phyloP scores from a whole-genome alignment of 495 filamentous ascomycete genomes.

The Diplogelasinospora grovesii region DNA sequence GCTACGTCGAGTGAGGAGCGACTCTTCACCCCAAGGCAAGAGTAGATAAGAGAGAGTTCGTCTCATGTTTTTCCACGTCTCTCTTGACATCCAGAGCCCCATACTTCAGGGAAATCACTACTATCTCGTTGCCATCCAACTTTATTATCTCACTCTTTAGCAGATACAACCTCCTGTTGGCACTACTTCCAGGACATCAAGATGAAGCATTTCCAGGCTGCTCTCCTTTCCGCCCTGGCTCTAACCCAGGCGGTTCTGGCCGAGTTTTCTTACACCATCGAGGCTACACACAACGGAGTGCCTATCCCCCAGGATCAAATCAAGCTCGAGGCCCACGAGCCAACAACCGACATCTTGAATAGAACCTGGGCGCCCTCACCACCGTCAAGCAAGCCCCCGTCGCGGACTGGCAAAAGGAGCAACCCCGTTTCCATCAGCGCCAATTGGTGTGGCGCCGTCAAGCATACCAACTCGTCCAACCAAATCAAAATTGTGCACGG shows the following conservation, averaged over 20 bases:
- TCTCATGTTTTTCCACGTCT: no score
- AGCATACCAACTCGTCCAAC: conserved; percentile 11
- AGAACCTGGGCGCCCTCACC: background rate
- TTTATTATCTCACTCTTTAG: no score
- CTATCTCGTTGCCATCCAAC: no score
- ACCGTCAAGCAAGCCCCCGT: background rate
- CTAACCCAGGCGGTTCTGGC: conserved; percentile 11
- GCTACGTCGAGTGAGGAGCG: no score
- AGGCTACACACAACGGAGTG: conserved; percentile 20
- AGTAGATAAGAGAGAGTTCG: no score
- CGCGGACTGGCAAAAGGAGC: conserved; percentile 8
- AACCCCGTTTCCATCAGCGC: conserved; percentile 12
- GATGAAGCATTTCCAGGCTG: conserved; percentile 9
- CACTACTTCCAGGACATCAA: background rate
- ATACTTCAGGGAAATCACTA: no score
- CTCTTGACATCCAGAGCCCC: no score
- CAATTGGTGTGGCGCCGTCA: conserved; percentile 30
- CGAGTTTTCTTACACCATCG: conserved; percentile 16
- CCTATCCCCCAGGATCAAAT: conserved; percentile 19
- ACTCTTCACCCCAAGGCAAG: no score
- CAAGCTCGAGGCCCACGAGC: conserved; percentile 18
- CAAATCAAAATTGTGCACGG: conserved; percentile 22
- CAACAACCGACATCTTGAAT: conserved; percentile 3
- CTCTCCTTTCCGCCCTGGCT: conserved; percentile 12
- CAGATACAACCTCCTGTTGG: no score